A percentile compares a stretch with the other conserved stretches of the same genome.
Conservation (phyloP, 164 flowering plant genomes). For the Chimonanthus praecox region DNA sequence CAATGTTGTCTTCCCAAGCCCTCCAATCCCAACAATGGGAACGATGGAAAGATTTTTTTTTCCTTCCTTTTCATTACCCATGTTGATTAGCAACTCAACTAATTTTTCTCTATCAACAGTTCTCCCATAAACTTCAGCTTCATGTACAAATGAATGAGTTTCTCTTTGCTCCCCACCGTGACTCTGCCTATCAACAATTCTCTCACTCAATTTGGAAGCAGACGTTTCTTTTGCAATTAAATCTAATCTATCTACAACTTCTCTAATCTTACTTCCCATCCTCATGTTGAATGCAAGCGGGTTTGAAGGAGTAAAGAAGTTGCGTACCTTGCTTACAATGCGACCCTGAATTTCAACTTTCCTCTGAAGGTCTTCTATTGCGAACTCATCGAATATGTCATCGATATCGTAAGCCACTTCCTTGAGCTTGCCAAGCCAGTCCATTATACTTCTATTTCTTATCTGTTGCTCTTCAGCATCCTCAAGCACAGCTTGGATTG, state of each 20-base stretch:
- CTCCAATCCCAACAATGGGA: conserved; percentile 11
- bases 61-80: not conserved
- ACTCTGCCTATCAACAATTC: not conserved
- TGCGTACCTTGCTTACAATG: not conserved
- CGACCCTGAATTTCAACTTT: not conserved
- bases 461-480: conserved; percentile 27
- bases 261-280: conserved; percentile 3
- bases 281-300: not conserved
- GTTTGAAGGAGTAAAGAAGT: not conserved
- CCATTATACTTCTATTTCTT: conserved; percentile 8
- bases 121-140: conserved; percentile 10
- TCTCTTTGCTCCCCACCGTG: too few species aligned
- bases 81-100: not conserved
- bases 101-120: conserved; percentile 6
- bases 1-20: conserved; percentile 13
- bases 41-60: not conserved
- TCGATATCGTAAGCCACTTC: conserved; percentile 12
- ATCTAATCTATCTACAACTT: not conserved
- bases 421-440: conserved; percentile 11
- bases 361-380: not conserved
- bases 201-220: not conserved
- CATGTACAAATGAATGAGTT: conserved; percentile 2
- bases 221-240: conserved; percentile 1
- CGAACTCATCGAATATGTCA: conserved; percentile 5
- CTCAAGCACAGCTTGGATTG: conserved; percentile 8